phyloP scores from a whole-genome alignment of 73 alveolate genomes.

The Durusdinium trenchii region DNA sequence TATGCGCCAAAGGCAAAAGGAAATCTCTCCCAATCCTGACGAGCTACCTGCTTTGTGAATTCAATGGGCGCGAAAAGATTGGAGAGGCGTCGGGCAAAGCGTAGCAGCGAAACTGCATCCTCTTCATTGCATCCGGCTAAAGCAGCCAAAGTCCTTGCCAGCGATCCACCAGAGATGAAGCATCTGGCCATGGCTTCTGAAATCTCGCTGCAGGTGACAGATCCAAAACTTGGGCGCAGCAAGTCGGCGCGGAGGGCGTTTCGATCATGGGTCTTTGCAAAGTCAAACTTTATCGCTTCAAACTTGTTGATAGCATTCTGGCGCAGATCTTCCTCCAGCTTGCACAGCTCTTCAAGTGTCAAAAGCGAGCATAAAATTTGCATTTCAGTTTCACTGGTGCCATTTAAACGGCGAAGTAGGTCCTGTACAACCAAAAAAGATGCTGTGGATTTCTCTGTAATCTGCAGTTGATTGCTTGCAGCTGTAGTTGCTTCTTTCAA shows the following conservation, averaged over 20 bases:
- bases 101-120: not conserved
- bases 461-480: too few relatives aligned
- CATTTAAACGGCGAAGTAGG: not conserved
- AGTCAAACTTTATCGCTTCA: slow-evolving; percentile 5
- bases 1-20: not conserved
- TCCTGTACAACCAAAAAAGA: not conserved
- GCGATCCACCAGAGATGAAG: not conserved
- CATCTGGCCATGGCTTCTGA: not conserved
- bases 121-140: not conserved
- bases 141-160: not conserved
- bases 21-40: not conserved
- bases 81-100: slow-evolving; percentile 16
- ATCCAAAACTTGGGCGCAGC: slow-evolving; percentile 44
- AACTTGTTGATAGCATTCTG: slow-evolving; percentile 22
- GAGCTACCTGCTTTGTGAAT: not conserved
- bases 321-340: slow-evolving; percentile 5
- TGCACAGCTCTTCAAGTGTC: not conserved
- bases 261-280: slow-evolving; percentile 15
- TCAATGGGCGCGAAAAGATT: slow-evolving; percentile 37
- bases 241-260: slow-evolving; percentile 41
- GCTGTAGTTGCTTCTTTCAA: not conserved
- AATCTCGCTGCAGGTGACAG: not conserved
- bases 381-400: slow-evolving; percentile 48
- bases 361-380: not conserved
- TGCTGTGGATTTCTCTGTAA: not conserved